Conservation (phyloP, 768 basidiomycete genomes). For the Tylopilus sp. region DNA sequence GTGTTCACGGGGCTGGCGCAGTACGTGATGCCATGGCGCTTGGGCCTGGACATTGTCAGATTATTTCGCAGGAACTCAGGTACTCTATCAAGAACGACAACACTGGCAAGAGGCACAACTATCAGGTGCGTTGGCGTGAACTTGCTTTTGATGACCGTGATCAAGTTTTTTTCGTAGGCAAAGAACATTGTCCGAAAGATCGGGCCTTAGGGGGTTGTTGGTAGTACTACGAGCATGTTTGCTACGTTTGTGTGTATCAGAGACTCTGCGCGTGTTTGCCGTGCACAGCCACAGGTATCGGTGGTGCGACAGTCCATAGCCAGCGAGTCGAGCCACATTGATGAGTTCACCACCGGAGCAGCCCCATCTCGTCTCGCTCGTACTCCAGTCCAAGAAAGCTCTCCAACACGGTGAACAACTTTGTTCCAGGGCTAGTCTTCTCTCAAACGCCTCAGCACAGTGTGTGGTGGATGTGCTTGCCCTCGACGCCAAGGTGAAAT, state of each 20-base stretch:
- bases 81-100: slow-evolving; percentile 42
- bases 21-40: slow-evolving; percentile 23
- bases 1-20: slow-evolving; percentile 30
- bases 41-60: neutral
- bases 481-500: slow-evolving; percentile 75
- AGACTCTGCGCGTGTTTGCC: too few relatives aligned
- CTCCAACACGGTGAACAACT: slow-evolving; percentile 75
- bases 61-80: slow-evolving; percentile 24
- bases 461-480: slow-evolving; percentile 69
- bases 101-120: slow-evolving; percentile 39
- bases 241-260: too few relatives aligned
- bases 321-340: too few relatives aligned
- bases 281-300: slow-evolving; percentile 11
- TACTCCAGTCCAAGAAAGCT: slow-evolving; percentile 79
- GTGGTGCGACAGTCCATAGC: too few relatives aligned
- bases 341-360: slow-evolving; percentile 32
- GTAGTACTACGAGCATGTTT: too few relatives aligned
- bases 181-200: slow-evolving; percentile 37
- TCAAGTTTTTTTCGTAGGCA: slow-evolving; percentile 20
- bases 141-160: neutral
- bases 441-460: slow-evolving; percentile 65
- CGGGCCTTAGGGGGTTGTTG: neutral
- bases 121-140: slow-evolving; percentile 27
- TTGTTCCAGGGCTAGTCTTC: slow-evolving; percentile 60
- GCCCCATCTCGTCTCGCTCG: slow-evolving; percentile 69